phyloP scores from a whole-genome alignment of 202 grass and related monocot genomes.

The Alloteropsis angusta region DNA sequence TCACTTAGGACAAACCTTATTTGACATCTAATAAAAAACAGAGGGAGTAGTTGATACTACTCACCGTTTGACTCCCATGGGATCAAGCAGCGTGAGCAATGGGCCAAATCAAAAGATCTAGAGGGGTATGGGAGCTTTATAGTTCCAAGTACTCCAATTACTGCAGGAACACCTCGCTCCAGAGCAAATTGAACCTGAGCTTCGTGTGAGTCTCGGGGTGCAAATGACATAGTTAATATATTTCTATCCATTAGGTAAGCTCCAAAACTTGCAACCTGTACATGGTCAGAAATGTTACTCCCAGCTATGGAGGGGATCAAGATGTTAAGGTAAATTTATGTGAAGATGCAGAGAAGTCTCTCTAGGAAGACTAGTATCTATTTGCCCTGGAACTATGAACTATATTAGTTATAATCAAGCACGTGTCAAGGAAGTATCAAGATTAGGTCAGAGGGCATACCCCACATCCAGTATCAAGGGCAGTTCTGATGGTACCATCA shows the following conservation, averaged over 20 bases:
- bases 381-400: conserved; percentile 16
- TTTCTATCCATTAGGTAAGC: conserved; percentile 80
- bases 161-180: conserved; percentile 85
- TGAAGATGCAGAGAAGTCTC: neutral
- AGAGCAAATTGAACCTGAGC: conserved; percentile 81
- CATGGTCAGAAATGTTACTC: conserved; percentile 10
- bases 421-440: conserved; percentile 4
- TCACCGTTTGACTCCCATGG: conserved; percentile 77
- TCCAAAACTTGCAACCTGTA: conserved; percentile 83
- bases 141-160: conserved; percentile 82
- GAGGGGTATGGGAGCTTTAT: conserved; percentile 83
- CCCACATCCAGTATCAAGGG: conserved; percentile 88
- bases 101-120: conserved; percentile 82
- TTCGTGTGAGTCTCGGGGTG: conserved; percentile 71
- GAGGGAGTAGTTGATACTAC: conserved; percentile 25
- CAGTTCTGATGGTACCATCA: conserved; percentile 78
- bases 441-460: conserved; percentile 37
- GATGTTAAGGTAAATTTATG: neutral
- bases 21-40: no score
- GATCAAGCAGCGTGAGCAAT: conserved; percentile 87
- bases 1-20: no score
- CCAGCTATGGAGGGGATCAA: neutral
- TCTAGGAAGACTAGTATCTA: conserved; percentile 6
- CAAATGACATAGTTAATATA: conserved; percentile 91
- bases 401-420: neutral